Conservation (phyloP, 495 filamentous ascomycete genomes). For the Polyplosphaeria fusca region DNA sequence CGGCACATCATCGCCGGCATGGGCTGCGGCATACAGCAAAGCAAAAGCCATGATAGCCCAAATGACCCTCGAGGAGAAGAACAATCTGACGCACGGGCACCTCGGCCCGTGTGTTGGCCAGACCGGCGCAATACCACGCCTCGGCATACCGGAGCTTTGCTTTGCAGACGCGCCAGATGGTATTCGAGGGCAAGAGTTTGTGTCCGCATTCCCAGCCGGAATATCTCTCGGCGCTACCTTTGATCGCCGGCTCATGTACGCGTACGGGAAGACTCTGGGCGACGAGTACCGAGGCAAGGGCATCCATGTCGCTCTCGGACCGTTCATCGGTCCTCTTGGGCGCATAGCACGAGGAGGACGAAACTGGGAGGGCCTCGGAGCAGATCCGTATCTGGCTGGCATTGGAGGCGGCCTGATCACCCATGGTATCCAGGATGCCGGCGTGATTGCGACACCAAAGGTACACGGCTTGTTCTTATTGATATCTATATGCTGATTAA, state of each 20-base stretch:
- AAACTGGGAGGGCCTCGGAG: constrained; percentile 56
- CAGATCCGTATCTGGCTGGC: constrained; percentile 12
- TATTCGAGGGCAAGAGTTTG: constrained; percentile 57
- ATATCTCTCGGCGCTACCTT: constrained; percentile 26
- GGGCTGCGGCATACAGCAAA: constrained; percentile 33
- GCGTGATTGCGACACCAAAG: constrained; percentile 8
- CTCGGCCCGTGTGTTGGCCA: constrained; percentile 49
- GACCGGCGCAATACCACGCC: constrained; percentile 49
- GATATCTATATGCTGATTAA: no score
- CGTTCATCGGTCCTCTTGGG: constrained; percentile 58
- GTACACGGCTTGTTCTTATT: no score
- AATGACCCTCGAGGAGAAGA: constrained; percentile 60
- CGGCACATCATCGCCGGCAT: neutral
- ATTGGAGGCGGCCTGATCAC: neutral
- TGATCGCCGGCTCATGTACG: constrained; percentile 22
- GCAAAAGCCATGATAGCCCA: constrained; percentile 53
- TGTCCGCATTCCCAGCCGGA: constrained; percentile 43
- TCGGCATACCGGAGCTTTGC: constrained; percentile 60
- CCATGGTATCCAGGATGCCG: neutral
- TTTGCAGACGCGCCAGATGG: constrained; percentile 63
- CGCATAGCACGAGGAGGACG: constrained; percentile 50
- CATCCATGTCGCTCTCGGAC: constrained; percentile 32
- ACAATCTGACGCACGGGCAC: constrained; percentile 41
- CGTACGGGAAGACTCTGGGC: constrained; percentile 28
- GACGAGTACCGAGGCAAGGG: constrained; percentile 33